Evolutionary conservation across 1,139 yeast species (phyloP).

Genomic region (Pichia sp.): DNA sequence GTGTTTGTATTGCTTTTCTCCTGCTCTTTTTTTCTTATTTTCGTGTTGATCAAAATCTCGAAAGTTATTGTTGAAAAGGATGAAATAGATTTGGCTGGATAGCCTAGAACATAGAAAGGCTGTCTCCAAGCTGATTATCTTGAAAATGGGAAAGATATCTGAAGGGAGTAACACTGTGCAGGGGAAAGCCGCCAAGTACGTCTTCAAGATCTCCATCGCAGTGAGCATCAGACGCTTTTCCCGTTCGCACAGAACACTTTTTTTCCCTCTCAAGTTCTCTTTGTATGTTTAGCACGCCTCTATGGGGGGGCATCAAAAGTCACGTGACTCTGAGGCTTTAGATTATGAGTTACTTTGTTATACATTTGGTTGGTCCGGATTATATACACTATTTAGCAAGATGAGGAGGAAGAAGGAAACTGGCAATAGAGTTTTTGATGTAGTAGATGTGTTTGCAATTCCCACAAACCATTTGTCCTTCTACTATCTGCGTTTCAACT

Average conservation of each 20-base stretch:
- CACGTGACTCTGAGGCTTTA: too few relatives aligned
- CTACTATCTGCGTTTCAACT: slow-evolving; percentile 78
- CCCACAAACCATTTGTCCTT: slow-evolving; percentile 85
- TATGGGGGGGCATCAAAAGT: too few relatives aligned
- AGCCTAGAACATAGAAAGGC: background rate
- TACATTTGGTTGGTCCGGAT: background rate
- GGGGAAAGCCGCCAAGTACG: background rate
- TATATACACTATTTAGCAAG: slow-evolving; percentile 42
- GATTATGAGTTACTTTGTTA: background rate
- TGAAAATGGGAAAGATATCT: background rate
- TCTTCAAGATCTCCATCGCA: background rate
- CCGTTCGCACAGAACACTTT: background rate
- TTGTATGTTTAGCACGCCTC: background rate
- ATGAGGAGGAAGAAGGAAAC: slow-evolving; percentile 92
- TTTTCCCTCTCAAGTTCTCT: background rate
- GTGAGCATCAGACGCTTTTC: background rate
- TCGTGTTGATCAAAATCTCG: background rate
- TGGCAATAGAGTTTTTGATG: slow-evolving; percentile 91
- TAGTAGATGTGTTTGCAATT: slow-evolving; percentile 85
- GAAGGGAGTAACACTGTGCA: background rate
- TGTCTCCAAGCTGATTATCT: background rate
- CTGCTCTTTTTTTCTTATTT: background rate
- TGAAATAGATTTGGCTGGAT: background rate
- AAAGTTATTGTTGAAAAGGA: background rate
- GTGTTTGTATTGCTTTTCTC: background rate